Conservation (phyloP, 768 basidiomycete genomes). For the Chiua virens region DNA sequence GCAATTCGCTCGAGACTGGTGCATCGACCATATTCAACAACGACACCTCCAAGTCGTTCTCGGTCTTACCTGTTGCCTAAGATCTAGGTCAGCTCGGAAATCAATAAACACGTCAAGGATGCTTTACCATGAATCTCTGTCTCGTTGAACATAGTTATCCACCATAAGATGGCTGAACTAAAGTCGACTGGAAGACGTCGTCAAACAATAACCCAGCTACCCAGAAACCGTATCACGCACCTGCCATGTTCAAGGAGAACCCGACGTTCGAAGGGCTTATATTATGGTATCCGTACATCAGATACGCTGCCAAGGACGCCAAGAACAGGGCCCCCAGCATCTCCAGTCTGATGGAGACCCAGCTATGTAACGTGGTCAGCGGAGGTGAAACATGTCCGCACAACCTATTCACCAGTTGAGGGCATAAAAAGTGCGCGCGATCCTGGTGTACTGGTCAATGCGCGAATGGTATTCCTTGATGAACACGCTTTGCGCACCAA, state of each 20-base stretch:
- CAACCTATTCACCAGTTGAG: constrained; percentile 21
- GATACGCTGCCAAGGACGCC: constrained; percentile 27
- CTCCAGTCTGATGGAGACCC: constrained; percentile 41
- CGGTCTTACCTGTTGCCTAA: constrained; percentile 22
- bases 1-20: constrained; percentile 36
- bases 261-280: constrained; percentile 19
- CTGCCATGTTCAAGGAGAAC: constrained; percentile 10
- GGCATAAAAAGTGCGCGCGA: constrained; percentile 30
- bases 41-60: background rate
- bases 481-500: constrained; percentile 34
- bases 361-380: constrained; percentile 13
- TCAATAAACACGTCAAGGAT: too few species aligned
- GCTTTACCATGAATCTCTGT: constrained; percentile 9
- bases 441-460: constrained; percentile 35
- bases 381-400: background rate
- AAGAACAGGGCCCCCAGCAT: constrained; percentile 42
- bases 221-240: background rate
- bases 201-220: too few species aligned
- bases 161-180: constrained; percentile 14
- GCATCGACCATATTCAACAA: background rate
- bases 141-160: constrained; percentile 24
- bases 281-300: constrained; percentile 32
- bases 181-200: background rate
- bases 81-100: background rate
- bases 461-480: constrained; percentile 26